Evolutionary conservation across 176 grass and related monocot species (phyloP).

Genomic region (Carex kokanica): DNA sequence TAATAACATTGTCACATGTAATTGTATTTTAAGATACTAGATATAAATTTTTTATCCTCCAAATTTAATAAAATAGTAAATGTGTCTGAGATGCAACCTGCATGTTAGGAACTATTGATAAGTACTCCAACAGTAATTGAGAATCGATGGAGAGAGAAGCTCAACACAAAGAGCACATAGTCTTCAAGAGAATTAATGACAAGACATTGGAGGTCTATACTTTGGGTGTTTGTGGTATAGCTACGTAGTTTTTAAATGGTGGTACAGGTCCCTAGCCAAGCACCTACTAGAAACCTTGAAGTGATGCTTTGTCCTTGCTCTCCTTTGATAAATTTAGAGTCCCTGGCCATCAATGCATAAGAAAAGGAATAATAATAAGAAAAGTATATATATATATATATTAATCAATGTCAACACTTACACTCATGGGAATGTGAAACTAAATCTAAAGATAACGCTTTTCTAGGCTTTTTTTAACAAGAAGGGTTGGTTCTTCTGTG

Average conservation of each 20-base stretch:
- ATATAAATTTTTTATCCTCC: background rate
- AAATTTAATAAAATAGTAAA: background rate
- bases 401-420: slow-evolving; percentile 29
- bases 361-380: background rate
- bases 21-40: too few relatives aligned
- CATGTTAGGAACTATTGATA: background rate
- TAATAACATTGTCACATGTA: background rate
- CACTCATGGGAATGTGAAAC: slow-evolving; percentile 12
- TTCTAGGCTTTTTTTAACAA: background rate
- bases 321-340: background rate
- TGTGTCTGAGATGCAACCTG: background rate
- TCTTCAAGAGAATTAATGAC: slow-evolving; percentile 33
- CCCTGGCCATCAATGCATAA: background rate
- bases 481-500: background rate
- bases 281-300: slow-evolving; percentile 24
- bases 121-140: background rate
- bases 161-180: slow-evolving; percentile 11
- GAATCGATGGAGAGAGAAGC: background rate
- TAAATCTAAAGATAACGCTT: slow-evolving; percentile 12
- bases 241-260: slow-evolving; percentile 8
- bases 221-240: slow-evolving; percentile 22
- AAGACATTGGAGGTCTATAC: slow-evolving; percentile 16
- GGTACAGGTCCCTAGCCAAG: background rate
- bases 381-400: background rate
- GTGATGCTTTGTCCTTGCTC: slow-evolving; percentile 25